Percentiles rank a stretch among this genome's conserved stretches.
Evolutionary conservation across 2,329 filamentous ascomycete species (phyloP).

Genomic region (Xylariaceae sp.): DNA sequence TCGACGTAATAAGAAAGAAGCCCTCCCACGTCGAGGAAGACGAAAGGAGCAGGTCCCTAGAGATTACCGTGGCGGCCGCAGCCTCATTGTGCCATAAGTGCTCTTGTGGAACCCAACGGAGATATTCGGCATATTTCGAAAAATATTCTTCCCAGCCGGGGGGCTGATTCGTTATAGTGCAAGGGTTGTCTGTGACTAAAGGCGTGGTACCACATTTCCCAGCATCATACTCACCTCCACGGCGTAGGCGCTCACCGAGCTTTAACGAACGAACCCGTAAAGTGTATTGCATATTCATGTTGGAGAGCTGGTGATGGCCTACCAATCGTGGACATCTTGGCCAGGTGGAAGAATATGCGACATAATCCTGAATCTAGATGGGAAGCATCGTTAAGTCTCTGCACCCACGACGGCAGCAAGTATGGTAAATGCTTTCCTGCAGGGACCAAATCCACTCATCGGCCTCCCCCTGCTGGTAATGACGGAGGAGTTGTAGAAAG

Average conservation of each 20-base stretch:
- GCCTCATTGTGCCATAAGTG: too few relatives aligned
- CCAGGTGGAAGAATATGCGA: too few relatives aligned
- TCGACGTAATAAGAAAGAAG: slow-evolving; percentile 6
- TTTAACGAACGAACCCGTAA: neutral
- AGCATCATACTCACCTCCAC: too few relatives aligned
- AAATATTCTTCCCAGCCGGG: slow-evolving; percentile 10
- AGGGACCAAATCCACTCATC: slow-evolving; percentile 19
- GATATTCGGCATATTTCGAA: slow-evolving; percentile 18
- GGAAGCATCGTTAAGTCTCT: too few relatives aligned
- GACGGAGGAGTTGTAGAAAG: slow-evolving; percentile 16
- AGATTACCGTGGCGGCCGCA: slow-evolving; percentile 9
- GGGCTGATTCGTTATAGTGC: neutral
- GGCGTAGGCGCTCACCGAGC: slow-evolving; percentile 1
- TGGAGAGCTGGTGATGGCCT: too few relatives aligned
- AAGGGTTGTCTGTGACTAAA: slow-evolving; percentile 13
- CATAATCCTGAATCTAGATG: too few relatives aligned
- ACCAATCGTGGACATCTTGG: too few relatives aligned
- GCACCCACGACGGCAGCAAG: too few relatives aligned
- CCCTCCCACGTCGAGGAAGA: slow-evolving; percentile 7
- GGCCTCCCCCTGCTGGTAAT: slow-evolving; percentile 6
- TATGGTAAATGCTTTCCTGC: too few relatives aligned
- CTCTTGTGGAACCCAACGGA: too few relatives aligned
- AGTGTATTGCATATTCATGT: neutral
- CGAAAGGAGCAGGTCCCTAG: slow-evolving; percentile 26
- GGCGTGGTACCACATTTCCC: too few relatives aligned